Evolutionary conservation across 129 eudicot genomes (phyloP).

Genomic region (Helichrysum umbraculigerum): DNA sequence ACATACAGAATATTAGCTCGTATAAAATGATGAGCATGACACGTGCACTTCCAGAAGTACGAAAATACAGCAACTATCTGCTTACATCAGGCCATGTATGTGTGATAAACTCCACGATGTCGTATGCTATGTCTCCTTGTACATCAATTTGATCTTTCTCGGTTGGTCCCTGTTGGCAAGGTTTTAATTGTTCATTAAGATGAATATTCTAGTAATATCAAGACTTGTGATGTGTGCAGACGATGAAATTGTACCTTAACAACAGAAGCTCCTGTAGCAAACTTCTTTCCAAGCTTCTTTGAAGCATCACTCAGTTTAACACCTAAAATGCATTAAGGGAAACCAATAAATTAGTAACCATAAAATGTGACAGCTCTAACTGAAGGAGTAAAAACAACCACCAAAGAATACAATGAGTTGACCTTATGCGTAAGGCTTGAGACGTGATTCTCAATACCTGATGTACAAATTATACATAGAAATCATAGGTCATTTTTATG

Average conservation of each 20-base stretch:
- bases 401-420: neutral
- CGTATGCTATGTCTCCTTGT: slow-evolving; percentile 95
- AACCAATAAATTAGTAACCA: neutral
- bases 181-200: neutral
- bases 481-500: neutral
- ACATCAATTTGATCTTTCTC: slow-evolving; percentile 99
- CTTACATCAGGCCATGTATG: slow-evolving; percentile 96
- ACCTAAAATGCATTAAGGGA: slow-evolving; percentile 37
- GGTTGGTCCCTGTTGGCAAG: slow-evolving; percentile 75
- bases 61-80: neutral
- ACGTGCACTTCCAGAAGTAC: neutral
- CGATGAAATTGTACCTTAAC: slow-evolving; percentile 61
- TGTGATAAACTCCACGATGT: slow-evolving; percentile 89
- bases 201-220: neutral
- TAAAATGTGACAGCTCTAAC: neutral
- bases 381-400: neutral
- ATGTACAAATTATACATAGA: too few relatives aligned
- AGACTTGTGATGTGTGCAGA: neutral
- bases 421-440: neutral
- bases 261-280: slow-evolving; percentile 98
- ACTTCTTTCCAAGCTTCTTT: slow-evolving; percentile 98
- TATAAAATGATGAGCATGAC: neutral
- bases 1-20: neutral
- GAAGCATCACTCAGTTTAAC: slow-evolving; percentile 96
- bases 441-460: neutral